A percentile compares a stretch with the other conserved stretches of the same genome.
Evolutionary conservation across 306 rosid species (phyloP).

Genomic region (Fagus sylvatica): DNA sequence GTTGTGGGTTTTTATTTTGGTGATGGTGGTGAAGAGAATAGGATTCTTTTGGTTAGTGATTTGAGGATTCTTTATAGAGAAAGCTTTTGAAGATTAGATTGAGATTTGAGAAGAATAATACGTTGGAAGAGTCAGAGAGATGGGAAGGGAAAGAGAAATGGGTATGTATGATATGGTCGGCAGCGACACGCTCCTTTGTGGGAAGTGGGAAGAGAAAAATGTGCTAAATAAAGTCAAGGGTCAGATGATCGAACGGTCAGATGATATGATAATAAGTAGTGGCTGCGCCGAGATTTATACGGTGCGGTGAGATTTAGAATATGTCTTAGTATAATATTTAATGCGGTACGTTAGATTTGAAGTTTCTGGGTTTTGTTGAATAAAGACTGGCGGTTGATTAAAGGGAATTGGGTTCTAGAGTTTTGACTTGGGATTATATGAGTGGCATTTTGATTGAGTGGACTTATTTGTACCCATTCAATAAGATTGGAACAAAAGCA

Average conservation of each 20-base stretch:
- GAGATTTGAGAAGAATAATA: no score
- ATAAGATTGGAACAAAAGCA: not conserved
- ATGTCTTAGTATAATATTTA: no score
- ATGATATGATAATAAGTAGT: not conserved
- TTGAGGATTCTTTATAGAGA: no score
- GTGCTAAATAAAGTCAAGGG: conserved; percentile 4
- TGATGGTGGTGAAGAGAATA: not conserved
- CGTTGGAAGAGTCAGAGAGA: not conserved
- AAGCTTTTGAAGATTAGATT: not conserved
- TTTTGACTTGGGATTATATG: no score
- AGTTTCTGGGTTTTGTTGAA: no score
- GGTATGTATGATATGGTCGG: not conserved
- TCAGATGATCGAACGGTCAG: conserved; percentile 28
- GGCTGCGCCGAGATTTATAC: not conserved
- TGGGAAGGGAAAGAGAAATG: not conserved
- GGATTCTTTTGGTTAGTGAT: not conserved
- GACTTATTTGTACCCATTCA: not conserved
- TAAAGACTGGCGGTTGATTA: no score
- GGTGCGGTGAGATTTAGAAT: not conserved
- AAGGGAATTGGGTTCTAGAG: no score
- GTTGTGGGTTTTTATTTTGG: not conserved
- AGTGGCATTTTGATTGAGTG: no score
- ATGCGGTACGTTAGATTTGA: no score
- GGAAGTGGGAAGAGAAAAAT: not conserved
- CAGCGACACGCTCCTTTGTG: not conserved